Evolutionary conservation across 1,139 yeast species (phyloP), one percentile per base, ranked within the genome.

Genomic region (Yarrowia galli): DNA sequence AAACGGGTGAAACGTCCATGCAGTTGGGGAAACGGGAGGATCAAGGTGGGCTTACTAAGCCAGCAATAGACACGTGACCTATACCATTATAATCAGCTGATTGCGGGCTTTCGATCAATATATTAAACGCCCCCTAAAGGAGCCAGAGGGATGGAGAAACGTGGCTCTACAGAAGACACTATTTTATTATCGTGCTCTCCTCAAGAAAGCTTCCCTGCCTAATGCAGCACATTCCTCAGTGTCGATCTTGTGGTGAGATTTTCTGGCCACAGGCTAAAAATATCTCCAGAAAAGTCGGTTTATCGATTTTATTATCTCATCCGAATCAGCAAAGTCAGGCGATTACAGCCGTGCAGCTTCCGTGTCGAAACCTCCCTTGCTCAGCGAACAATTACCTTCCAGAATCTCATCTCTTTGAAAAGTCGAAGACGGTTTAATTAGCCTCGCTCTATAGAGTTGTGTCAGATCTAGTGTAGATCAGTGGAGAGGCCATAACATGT

Each of bases 401-500:
- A n/a, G n/a, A n/a, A n/a, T n/a, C n/a, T n/a, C n/a, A n/a, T n/a
- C n/a, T n/a, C n/a, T n/a, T n/a, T n/a, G n/a, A n/a, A n/a, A n/a
- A n/a, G n/a, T n/a, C n/a, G n/a, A 3, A 40, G 5, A n/a, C 10
- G 22, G 32, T 45, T 45, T 45, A 15, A 45, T 45, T 45, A 23
- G 49, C 32, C 49, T 45, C 18, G 49, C 18, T 45, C n/a, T 5
- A 20, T 49, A 32, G 6, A 49, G 58, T 35, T 51, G 58, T 51
- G 58, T 51, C 58, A 51, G 58, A 51, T 51, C 58, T 35, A 36
- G 40, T 15, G 56, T 32, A 32, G 58, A 51, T 51, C 58, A 51
- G 58, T 36, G 58, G 58, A 51, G 58, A 16, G 32, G 51, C 28
- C 54, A 48, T 45, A 28, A 28, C 32, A 28, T 28, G 32, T 28